Evolutionary conservation across 2,329 filamentous ascomycete genomes (phyloP).

Genomic region (Microcyclosporella mali): DNA sequence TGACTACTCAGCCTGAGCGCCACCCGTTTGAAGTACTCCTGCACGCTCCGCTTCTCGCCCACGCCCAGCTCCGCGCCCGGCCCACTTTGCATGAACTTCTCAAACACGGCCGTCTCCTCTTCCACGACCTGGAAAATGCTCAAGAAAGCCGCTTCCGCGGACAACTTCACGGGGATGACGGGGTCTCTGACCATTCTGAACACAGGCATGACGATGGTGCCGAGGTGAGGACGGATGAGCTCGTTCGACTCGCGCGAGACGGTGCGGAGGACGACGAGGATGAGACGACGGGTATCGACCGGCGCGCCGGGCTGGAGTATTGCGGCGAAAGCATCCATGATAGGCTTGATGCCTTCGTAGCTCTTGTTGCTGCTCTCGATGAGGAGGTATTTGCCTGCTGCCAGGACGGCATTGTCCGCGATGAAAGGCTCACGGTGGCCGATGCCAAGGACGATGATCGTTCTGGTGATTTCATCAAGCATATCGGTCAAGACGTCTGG

Average conservation of each 20-base stretch:
- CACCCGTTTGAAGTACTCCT: conserved; percentile 95
- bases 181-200: conserved; percentile 86
- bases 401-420: conserved; percentile 80
- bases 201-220: conserved; percentile 71
- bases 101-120: conserved; percentile 77
- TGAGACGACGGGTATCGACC: conserved; percentile 75
- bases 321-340: conserved; percentile 71
- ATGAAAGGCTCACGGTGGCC: conserved; percentile 59
- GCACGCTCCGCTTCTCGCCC: conserved; percentile 79
- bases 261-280: conserved; percentile 82
- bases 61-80: conserved; percentile 60
- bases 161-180: conserved; percentile 90
- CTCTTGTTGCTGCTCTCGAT: conserved; percentile 57
- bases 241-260: conserved; percentile 73
- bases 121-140: conserved; percentile 85
- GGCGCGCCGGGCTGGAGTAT: conserved; percentile 72
- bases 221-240: conserved; percentile 72
- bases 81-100: conserved; percentile 71
- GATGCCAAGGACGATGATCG: conserved; percentile 76
- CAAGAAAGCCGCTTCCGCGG: conserved; percentile 90
- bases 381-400: conserved; percentile 84
- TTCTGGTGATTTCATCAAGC: conserved; percentile 66
- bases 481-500: conserved; percentile 62
- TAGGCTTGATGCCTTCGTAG: conserved; percentile 69
- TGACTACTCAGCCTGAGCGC: conserved; percentile 78